phyloP scores from a whole-genome alignment of 345 rosid species.

The Linum usitatissimum region DNA sequence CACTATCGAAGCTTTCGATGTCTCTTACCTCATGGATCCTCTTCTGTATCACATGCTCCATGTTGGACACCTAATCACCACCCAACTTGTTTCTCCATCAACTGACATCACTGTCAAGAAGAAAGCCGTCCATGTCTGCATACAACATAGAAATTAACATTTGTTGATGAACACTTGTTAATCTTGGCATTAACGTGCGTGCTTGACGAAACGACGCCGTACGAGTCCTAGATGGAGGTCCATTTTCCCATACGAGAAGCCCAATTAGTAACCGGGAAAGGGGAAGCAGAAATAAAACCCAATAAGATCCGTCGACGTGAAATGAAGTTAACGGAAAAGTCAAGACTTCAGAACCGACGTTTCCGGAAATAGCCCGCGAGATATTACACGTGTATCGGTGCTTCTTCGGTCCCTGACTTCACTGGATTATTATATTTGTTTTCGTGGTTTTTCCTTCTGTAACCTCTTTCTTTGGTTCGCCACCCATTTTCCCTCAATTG shows the following conservation, averaged over 20 bases:
- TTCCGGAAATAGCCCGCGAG: neutral
- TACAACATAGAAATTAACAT: too few relatives aligned
- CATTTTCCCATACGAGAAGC: too few relatives aligned
- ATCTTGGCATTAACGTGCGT: too few relatives aligned
- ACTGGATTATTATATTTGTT: too few relatives aligned
- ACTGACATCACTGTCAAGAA: conserved; percentile 28
- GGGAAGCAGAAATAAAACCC: too few relatives aligned
- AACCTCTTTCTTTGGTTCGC: too few relatives aligned
- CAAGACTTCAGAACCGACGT: neutral
- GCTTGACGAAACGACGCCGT: too few relatives aligned
- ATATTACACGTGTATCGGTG: neutral
- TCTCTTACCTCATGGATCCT: conserved; percentile 73
- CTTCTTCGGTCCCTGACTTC: neutral
- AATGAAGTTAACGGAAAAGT: neutral
- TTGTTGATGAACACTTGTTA: too few relatives aligned
- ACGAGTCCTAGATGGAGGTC: too few relatives aligned
- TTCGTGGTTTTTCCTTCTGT: neutral
- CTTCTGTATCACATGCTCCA: conserved; percentile 91
- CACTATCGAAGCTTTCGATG: conserved; percentile 44
- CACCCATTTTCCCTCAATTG: neutral
- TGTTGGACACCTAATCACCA: conserved; percentile 95
- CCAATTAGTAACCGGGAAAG: too few relatives aligned
- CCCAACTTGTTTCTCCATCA: conserved; percentile 84
- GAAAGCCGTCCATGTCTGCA: conserved; percentile 67
- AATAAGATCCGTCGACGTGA: neutral